These are phyloP conservation scores for Saprolegnia parasitica DNA, from an alignment of 352 stramenopile species.

Conservation along the genomic window DNA sequence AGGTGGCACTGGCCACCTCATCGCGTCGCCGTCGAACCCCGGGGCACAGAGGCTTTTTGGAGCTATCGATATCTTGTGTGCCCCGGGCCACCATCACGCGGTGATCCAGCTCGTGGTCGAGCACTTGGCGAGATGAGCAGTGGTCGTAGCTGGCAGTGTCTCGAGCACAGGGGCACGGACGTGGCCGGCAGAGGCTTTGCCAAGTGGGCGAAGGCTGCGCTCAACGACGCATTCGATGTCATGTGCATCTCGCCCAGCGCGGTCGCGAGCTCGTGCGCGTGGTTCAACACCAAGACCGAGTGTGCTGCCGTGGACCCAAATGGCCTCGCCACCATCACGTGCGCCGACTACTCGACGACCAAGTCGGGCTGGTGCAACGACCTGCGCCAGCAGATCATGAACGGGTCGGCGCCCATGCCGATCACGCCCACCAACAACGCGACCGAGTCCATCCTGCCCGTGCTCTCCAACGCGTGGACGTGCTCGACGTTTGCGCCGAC, in stretches of 20 bases:
- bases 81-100: background rate
- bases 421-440: background rate
- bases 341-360: background rate
- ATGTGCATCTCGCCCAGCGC: background rate
- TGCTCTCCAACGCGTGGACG: background rate
- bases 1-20: too few relatives aligned
- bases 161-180: constrained; percentile 10
- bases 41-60: too few relatives aligned
- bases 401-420: background rate
- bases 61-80: background rate
- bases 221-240: background rate
- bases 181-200: background rate
- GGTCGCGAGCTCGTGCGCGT: background rate
- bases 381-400: background rate
- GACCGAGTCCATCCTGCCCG: background rate
- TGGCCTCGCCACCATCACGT: background rate
- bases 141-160: constrained; percentile 5
- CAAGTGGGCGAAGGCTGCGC: background rate
- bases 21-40: too few relatives aligned
- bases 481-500: background rate
- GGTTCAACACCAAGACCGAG: background rate
- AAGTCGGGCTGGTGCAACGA: constrained; percentile 10
- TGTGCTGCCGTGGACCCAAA: background rate
- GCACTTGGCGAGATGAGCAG: too few relatives aligned
- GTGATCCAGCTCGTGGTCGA: background rate